These are phyloP conservation scores for Saccharomycopsis sp. DNA, from an alignment of 805 yeast genomes.

Conservation along the genomic window DNA sequence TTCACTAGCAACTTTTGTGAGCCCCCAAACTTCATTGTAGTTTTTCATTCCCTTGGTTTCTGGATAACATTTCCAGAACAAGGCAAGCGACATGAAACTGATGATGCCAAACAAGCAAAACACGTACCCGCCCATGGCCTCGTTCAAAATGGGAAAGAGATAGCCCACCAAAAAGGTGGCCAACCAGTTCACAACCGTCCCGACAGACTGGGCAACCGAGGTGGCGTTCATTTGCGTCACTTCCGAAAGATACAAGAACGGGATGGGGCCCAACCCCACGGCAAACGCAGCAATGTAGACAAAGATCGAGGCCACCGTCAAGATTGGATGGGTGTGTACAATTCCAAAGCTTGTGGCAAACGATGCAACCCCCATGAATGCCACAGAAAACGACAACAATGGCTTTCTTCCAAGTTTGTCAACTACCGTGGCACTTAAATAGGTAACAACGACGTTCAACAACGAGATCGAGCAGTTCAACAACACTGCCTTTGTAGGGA, in stretches of 20 bases:
- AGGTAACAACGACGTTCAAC: conserved; percentile 67
- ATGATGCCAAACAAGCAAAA: conserved; percentile 62
- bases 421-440: conserved; percentile 63
- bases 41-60: conserved; percentile 63
- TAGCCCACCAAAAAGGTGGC: conserved; percentile 79
- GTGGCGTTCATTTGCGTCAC: conserved; percentile 75
- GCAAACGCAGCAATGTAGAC: conserved; percentile 81
- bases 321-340: conserved; percentile 32
- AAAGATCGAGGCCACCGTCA: conserved; percentile 58
- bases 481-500: conserved; percentile 59
- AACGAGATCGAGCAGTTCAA: conserved; percentile 72
- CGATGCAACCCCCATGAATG: conserved; percentile 59
- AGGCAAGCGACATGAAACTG: conserved; percentile 41
- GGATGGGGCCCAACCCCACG: conserved; percentile 90
- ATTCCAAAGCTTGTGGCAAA: conserved; percentile 62
- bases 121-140: conserved; percentile 63
- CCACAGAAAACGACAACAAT: conserved; percentile 54
- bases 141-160: conserved; percentile 66
- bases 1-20: no score
- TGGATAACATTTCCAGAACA: conserved; percentile 46
- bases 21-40: conserved; percentile 65
- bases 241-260: conserved; percentile 81
- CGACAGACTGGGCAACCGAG: conserved; percentile 87
- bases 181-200: conserved; percentile 84
- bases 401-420: conserved; percentile 72